These are phyloP conservation scores for Phytophthora kernoviae DNA, from an alignment of 352 stramenopile genomes.

Conservation along the genomic window DNA sequence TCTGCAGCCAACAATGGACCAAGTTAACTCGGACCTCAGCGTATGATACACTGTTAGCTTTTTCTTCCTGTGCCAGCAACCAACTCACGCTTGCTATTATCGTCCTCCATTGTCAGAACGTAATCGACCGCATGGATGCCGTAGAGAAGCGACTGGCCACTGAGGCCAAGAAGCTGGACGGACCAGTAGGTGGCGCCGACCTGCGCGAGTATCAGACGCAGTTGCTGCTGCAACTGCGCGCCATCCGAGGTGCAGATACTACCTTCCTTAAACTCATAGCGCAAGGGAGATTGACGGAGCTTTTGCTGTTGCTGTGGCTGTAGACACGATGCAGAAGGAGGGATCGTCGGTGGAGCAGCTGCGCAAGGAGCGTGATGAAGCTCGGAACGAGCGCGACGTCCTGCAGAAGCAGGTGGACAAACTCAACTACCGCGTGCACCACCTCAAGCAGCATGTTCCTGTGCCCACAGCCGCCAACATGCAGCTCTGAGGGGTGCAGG, in stretches of 20 bases:
- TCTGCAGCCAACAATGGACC: slow-evolving; percentile 26
- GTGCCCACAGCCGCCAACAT: slow-evolving; percentile 39
- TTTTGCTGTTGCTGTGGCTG: background rate
- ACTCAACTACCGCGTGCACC: slow-evolving; percentile 78
- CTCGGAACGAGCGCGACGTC: slow-evolving; percentile 57
- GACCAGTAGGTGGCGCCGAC: slow-evolving; percentile 62
- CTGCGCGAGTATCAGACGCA: slow-evolving; percentile 74
- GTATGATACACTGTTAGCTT: slow-evolving; percentile 19
- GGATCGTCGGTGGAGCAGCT: slow-evolving; percentile 66
- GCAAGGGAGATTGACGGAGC: background rate
- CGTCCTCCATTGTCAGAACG: slow-evolving; percentile 34
- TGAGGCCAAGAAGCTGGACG: slow-evolving; percentile 44
- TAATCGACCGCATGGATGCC: slow-evolving; percentile 50
- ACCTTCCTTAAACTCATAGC: background rate
- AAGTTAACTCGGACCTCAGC: slow-evolving; percentile 38
- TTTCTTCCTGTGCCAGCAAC: background rate
- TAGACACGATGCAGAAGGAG: slow-evolving; percentile 71
- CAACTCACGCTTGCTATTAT: background rate
- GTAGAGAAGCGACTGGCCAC: slow-evolving; percentile 51
- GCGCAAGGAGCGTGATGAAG: slow-evolving; percentile 64
- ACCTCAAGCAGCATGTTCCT: slow-evolving; percentile 75
- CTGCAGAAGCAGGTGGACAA: slow-evolving; percentile 79
- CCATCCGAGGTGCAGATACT: slow-evolving; percentile 47
- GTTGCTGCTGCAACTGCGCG: slow-evolving; percentile 60
- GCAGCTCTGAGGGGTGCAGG: slow-evolving; percentile 7